Conservation (phyloP, 2,329 filamentous ascomycete species). For the Colletotrichum higginsianum region DNA sequence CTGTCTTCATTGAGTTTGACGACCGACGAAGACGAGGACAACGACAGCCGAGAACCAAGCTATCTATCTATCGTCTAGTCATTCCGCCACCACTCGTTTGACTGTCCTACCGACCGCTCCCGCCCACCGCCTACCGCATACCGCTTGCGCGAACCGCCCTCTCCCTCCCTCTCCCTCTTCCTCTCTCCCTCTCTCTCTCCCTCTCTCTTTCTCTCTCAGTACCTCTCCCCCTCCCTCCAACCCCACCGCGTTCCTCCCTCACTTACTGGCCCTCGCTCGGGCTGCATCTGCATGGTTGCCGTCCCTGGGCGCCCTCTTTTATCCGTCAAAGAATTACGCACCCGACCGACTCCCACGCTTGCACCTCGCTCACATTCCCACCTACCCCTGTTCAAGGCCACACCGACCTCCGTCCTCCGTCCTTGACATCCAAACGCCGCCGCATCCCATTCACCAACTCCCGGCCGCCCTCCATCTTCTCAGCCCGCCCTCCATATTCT, state of each 20-base stretch:
- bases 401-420: conserved; percentile 39
- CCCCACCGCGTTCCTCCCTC: conserved; percentile 1
- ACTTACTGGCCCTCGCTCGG: conserved; percentile 21
- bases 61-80: conserved; percentile 17
- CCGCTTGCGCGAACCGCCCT: background rate
- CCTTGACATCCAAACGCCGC: conserved; percentile 36
- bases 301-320: conserved; percentile 32
- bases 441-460: conserved; percentile 32
- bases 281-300: conserved; percentile 29
- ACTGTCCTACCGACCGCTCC: conserved; percentile 17
- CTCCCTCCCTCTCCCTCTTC: background rate
- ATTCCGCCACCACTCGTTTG: conserved; percentile 16
- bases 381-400: conserved; percentile 31
- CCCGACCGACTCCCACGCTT: conserved; percentile 28
- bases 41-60: background rate
- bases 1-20: background rate
- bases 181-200: background rate
- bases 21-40: background rate
- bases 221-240: conserved; percentile 1
- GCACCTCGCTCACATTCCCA: conserved; percentile 21
- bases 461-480: conserved; percentile 31
- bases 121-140: conserved; percentile 17
- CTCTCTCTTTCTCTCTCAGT: background rate
- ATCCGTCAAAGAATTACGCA: conserved; percentile 26
- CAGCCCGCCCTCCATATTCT: background rate